Evolutionary conservation across 148 eudicot species (phyloP), one percentile per base, ranked within the genome.

Genomic region (Persicaria maculosa): DNA sequence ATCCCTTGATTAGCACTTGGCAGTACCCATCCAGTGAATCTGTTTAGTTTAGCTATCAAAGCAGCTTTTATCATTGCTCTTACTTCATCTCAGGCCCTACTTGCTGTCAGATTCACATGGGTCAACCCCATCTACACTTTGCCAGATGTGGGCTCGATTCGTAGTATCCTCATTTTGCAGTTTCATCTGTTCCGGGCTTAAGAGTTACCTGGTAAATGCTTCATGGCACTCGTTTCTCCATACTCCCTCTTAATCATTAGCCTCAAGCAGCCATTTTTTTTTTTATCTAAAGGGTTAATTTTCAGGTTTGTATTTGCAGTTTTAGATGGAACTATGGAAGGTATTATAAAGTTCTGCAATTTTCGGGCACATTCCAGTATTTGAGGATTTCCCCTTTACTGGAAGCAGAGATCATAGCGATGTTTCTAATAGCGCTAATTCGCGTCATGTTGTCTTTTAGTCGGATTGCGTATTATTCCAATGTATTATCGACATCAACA

Each of bases 51-150:
- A 48, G 52, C 52, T 10, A 48, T 48, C 52, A 6, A 48, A 12
- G n/a, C 40, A 40, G 40, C 70, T 65, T 36, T 65, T 31, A 31
- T 65, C 70, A 65, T 40, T 65, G 70, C 9, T 65, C n/a, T 31
- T 65, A 59, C 70, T 65, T 15, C 70, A 2, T 43, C 7, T 40
- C 19, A 65, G 70, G 40, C 70, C 70, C 70, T 65, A 65, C 47
- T 8, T 65, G 17, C 3, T 65, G 46, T 65, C 70, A 65, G 70
- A 65, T 65, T 65, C 70, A 65, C 70, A 65, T 65, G 70, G 70
- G 70, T 65, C 70, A 14, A 65, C 43, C 19, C 70, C 45, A 40
- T 65, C 9, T 12, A 43, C 70, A 40, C 43, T 65, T 14, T 65
- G 45, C 46, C 47, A 40, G 47, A 65, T 65, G 70, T 40, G 70